phyloP scores from a whole-genome alignment of 2,329 filamentous ascomycete genomes.

The Cladosporium cucumerinum region DNA sequence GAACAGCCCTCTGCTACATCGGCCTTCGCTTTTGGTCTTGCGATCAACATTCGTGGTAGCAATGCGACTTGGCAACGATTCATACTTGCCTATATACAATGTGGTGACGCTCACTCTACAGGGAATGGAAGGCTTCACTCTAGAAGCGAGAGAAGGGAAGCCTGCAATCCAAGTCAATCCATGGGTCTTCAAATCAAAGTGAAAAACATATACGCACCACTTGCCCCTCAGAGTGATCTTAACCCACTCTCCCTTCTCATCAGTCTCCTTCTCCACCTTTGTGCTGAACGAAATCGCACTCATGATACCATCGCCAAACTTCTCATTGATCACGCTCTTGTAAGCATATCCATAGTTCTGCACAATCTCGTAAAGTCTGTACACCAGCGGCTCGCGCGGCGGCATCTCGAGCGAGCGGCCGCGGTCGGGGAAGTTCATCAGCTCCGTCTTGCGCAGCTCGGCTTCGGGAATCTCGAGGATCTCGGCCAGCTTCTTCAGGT shows the following conservation, averaged over 20 bases:
- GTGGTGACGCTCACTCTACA: slow-evolving; percentile 32
- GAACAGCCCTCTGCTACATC: neutral
- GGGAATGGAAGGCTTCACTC: slow-evolving; percentile 30
- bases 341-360: slow-evolving; percentile 97
- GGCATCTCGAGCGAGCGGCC: slow-evolving; percentile 79
- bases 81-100: slow-evolving; percentile 14
- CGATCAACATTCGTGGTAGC: neutral
- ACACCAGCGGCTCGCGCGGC: slow-evolving; percentile 80
- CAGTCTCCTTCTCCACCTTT: slow-evolving; percentile 89
- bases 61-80: neutral
- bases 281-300: slow-evolving; percentile 89
- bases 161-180: slow-evolving; percentile 33
- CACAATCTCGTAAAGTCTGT: slow-evolving; percentile 87
- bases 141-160: slow-evolving; percentile 50
- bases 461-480: slow-evolving; percentile 60
- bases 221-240: slow-evolving; percentile 80
- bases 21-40: neutral
- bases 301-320: slow-evolving; percentile 81
- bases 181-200: neutral
- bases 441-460: slow-evolving; percentile 54
- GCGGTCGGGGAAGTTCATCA: slow-evolving; percentile 74
- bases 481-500: slow-evolving; percentile 63
- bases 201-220: slow-evolving; percentile 56
- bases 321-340: slow-evolving; percentile 93
- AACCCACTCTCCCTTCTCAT: slow-evolving; percentile 80